Percentiles rank a stretch among this genome's conserved stretches.
Conservation (phyloP, 2,329 filamentous ascomycete species). For the Diaporthe sp. region DNA sequence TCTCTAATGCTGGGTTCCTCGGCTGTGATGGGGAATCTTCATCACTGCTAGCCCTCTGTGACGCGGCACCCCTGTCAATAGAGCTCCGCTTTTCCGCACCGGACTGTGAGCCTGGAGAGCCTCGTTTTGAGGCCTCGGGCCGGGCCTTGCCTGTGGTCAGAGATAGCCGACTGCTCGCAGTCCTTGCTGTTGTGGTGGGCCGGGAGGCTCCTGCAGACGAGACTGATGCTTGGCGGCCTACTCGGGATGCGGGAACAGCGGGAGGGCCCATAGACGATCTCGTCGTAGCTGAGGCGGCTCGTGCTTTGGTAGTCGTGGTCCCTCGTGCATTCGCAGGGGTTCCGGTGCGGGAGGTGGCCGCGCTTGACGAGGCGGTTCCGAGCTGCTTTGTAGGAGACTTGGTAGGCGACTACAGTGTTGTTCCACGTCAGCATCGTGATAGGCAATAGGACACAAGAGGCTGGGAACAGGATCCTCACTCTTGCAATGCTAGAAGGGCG, state of each 20-base stretch:
- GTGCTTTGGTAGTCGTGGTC: conserved; percentile 63
- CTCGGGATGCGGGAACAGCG: conserved; percentile 60
- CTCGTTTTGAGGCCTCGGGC: conserved; percentile 46
- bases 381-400: conserved; percentile 86
- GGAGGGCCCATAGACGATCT: conserved; percentile 80
- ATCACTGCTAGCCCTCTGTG: conserved; percentile 64
- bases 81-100: conserved; percentile 56
- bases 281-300: conserved; percentile 66
- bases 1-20: conserved; percentile 67
- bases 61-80: conserved; percentile 51
- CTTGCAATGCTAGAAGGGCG: conserved; percentile 70
- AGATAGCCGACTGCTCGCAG: conserved; percentile 59
- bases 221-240: conserved; percentile 60
- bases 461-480: conserved; percentile 56
- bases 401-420: conserved; percentile 73
- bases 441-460: background rate
- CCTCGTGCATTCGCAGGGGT: conserved; percentile 72
- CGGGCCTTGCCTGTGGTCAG: conserved; percentile 56
- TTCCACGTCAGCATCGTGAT: conserved; percentile 32
- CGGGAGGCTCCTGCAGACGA: conserved; percentile 56
- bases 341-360: conserved; percentile 72
- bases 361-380: conserved; percentile 66
- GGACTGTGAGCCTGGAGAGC: conserved; percentile 56
- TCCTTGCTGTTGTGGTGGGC: conserved; percentile 51
- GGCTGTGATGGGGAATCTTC: conserved; percentile 63